phyloP scores from a whole-genome alignment of 768 basidiomycete genomes.

The Artomyces pyxidatus region DNA sequence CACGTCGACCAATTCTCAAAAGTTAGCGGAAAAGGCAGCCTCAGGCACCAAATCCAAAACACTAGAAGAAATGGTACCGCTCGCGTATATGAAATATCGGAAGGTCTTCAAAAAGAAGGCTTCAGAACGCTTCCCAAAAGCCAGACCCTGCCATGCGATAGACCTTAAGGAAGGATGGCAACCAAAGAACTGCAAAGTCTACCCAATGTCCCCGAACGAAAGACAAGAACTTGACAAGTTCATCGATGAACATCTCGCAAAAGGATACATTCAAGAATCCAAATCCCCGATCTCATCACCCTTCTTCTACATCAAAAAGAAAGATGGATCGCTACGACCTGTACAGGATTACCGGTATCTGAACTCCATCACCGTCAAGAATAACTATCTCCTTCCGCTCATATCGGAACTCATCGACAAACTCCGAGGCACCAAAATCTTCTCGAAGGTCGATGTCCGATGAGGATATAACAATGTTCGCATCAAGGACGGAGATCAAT shows the following conservation, averaged over 20 bases:
- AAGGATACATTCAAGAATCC: conserved; percentile 11
- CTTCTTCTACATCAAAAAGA: conserved; percentile 28
- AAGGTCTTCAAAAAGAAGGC: conserved; percentile 19
- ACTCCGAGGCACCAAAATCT: conserved; percentile 9
- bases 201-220: conserved; percentile 15
- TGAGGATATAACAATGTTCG: conserved; percentile 24
- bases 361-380: not conserved
- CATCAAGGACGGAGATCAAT: no score
- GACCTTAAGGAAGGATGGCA: conserved; percentile 8
- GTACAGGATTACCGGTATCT: conserved; percentile 26
- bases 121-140: conserved; percentile 15
- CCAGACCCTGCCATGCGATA: conserved; percentile 12
- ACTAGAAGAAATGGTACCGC: not conserved
- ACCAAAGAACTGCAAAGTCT: conserved; percentile 10
- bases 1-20: no score
- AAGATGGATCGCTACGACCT: conserved; percentile 24
- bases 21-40: not conserved
- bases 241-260: no score
- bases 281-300: conserved; percentile 18
- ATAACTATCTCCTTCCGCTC: conserved; percentile 6
- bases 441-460: conserved; percentile 23
- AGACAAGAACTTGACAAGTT: conserved; percentile 16
- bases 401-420: conserved; percentile 13
- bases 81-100: not conserved
- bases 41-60: not conserved